Conservation (phyloP, 2,329 filamentous ascomycete genomes). For the Claviceps monticola region DNA sequence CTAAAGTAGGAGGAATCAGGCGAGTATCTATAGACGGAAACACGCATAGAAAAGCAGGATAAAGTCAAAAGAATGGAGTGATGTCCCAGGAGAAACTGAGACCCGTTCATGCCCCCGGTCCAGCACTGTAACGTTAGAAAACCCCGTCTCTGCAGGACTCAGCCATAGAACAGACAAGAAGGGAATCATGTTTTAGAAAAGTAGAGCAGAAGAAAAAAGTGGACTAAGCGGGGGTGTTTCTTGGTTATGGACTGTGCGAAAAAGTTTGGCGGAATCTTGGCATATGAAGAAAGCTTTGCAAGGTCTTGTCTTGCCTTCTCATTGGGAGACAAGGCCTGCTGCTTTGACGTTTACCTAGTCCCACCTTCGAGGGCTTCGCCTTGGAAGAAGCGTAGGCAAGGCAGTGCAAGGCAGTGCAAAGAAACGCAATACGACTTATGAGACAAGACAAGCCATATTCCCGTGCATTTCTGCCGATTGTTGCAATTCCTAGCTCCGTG, state of each 20-base stretch:
- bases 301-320: too few relatives aligned
- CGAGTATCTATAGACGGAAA: not conserved
- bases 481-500: not conserved
- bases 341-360: not conserved
- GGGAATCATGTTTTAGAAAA: not conserved
- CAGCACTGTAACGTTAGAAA: not conserved
- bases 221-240: not conserved
- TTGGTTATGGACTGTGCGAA: not conserved
- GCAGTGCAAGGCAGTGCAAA: too few relatives aligned
- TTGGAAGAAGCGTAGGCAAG: too few relatives aligned
- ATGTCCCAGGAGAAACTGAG: not conserved
- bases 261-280: conserved; percentile 1
- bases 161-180: not conserved
- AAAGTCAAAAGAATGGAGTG: not conserved
- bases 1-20: not conserved
- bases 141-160: not conserved
- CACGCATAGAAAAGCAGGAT: not conserved
- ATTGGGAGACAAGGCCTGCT: not conserved
- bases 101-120: not conserved
- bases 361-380: too few relatives aligned
- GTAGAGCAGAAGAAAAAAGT: not conserved
- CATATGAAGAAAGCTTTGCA: not conserved
- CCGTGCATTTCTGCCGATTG: too few relatives aligned
- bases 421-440: too few relatives aligned
- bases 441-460: too few relatives aligned